Evolutionary conservation across 768 basidiomycete genomes (phyloP), one percentile per base, ranked within the genome.

Genomic region (Termitomyces sp.): DNA sequence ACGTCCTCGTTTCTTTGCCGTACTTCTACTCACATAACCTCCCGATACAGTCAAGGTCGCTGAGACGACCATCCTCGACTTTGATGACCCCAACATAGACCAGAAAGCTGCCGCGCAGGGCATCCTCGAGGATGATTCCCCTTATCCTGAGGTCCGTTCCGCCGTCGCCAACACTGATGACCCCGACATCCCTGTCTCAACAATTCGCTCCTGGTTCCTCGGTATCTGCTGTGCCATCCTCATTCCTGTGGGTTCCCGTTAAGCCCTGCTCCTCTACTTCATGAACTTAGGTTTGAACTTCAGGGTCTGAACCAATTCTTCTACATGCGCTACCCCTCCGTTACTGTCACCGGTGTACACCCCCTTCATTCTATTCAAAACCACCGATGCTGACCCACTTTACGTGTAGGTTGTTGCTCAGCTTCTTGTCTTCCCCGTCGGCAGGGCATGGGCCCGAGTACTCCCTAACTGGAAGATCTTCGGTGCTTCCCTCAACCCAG

Each of bases 131-230:
- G 82, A 86, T 57, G 85, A 87, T 63, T 85, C 84, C 1, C 84
- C 86, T 5, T 88, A 88, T 63, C 82, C 84, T n/a, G 86, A 88
- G 60, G 86, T 87, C 23, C 79, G 84, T 27, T 82, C 85, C 41
- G 82, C 83, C 43, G 86, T 87, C 18, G 80, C 85, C 50, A 86
- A 85, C 63, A 85, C 83, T 3, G 88, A 89, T 63, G 87, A 89
- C 66, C 79, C 80, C 33, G 70, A 73, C 40, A 82, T 89, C 56
- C 80, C 82, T 7, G 80, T 78, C 7, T 74, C 73, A 33, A 89
- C 88, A 0, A 41, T 91, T 40, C 84, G 89, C 32, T 79, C 83
- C 3, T 89, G 87, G 87, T 68, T 78, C 6, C 75, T 95, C 43
- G 94, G 94, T 46, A 53, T 93, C 15, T 57, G 80, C 32, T 89